A percentile compares a stretch with the other conserved stretches of the same genome.
Evolutionary conservation across 805 yeast species (phyloP).

Genomic region (Pichia cabralensis): DNA sequence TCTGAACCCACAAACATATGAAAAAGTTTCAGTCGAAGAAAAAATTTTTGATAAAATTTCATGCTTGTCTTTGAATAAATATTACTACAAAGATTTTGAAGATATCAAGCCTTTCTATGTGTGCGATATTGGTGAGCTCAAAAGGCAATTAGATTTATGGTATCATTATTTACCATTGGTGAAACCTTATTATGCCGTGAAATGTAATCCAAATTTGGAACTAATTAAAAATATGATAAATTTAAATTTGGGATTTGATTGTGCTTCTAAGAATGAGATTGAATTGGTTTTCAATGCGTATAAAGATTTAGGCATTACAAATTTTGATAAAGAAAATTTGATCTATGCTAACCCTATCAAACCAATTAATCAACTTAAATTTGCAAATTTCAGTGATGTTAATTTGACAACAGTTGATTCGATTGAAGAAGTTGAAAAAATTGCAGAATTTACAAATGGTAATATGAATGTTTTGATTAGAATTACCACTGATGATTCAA

Average conservation of each 20-base stretch:
- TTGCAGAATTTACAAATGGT: constrained; percentile 33
- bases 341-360: constrained; percentile 94
- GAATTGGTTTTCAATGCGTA: constrained; percentile 39
- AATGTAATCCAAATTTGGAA: constrained; percentile 70
- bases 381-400: constrained; percentile 48
- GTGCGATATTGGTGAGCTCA: constrained; percentile 71
- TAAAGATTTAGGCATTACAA: constrained; percentile 15
- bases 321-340: constrained; percentile 55
- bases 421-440: constrained; percentile 70
- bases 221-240: constrained; percentile 48
- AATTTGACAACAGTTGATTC: constrained; percentile 84
- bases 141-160: constrained; percentile 60
- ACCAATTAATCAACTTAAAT: constrained; percentile 70
- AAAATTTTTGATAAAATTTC: too few species aligned
- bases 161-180: constrained; percentile 53
- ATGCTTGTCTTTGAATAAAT: too few species aligned
- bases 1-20: too few species aligned
- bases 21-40: too few species aligned
- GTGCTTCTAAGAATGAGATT: constrained; percentile 86
- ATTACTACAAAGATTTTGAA: too few species aligned
- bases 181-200: constrained; percentile 87
- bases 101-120: constrained; percentile 56
- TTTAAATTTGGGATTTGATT: constrained; percentile 64
- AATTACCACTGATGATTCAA: constrained; percentile 80
- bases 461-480: constrained; percentile 72